A percentile compares a stretch with the other conserved stretches of the same genome.
phyloP scores from a whole-genome alignment of 768 basidiomycete species.

The Mycena crocata region DNA sequence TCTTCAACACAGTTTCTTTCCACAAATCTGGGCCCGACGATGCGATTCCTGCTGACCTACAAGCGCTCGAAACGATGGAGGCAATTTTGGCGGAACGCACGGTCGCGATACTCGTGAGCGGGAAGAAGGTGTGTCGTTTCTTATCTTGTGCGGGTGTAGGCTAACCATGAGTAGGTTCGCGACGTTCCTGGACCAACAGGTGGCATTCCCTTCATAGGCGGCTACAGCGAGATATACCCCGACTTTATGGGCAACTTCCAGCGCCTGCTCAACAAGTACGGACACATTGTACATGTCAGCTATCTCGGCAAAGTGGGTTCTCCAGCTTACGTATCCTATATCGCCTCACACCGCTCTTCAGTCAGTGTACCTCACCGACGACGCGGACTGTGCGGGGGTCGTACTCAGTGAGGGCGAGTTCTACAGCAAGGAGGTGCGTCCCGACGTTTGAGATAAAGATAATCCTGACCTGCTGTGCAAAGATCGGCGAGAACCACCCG shows the following conservation, averaged over 20 bases:
- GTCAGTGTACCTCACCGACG: constrained; percentile 27
- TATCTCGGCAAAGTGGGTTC: constrained; percentile 27
- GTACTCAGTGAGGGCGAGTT: constrained; percentile 28
- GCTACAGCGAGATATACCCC: constrained; percentile 30
- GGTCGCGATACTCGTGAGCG: neutral
- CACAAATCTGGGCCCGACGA: neutral
- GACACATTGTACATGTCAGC: constrained; percentile 28
- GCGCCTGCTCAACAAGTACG: constrained; percentile 24
- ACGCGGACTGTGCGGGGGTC: constrained; percentile 24
- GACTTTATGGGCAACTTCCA: constrained; percentile 32
- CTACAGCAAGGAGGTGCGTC: constrained; percentile 18
- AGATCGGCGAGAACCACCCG: constrained; percentile 29
- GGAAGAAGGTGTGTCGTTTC: constrained; percentile 1
- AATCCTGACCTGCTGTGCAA: neutral
- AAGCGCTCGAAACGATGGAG: neutral
- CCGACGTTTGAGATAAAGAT: too few species aligned
- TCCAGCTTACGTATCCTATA: neutral
- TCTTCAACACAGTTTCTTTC: neutral
- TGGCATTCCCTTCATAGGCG: constrained; percentile 30
- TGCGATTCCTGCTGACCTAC: neutral
- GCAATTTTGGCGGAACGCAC: neutral
- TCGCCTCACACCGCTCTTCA: neutral
- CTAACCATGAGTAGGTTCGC: too few species aligned
- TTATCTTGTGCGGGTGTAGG: too few species aligned
- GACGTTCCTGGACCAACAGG: constrained; percentile 25